Conservation (phyloP, 495 filamentous ascomycete species). For the Podospora bellae-mahoneyi region DNA sequence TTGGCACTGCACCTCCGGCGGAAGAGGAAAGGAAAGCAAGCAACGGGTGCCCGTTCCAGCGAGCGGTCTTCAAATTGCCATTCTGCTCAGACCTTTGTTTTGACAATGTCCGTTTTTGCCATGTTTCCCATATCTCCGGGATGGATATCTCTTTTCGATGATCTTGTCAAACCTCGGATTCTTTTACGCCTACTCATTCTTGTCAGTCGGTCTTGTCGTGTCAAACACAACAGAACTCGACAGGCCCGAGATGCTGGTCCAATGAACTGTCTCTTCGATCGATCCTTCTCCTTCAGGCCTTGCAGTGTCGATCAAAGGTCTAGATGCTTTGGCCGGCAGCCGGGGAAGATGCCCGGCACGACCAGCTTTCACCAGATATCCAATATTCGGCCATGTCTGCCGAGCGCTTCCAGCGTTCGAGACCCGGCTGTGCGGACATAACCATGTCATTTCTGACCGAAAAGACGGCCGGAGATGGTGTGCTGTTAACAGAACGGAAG, state of each 20-base stretch:
- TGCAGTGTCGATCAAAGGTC: not conserved
- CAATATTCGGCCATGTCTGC: not conserved
- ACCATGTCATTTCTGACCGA: not conserved
- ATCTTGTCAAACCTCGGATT: too few species aligned
- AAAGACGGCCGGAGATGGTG: constrained; percentile 4
- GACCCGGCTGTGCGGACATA: not conserved
- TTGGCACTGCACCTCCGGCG: constrained; percentile 4
- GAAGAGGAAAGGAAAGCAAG: constrained; percentile 5
- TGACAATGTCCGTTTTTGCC: not conserved
- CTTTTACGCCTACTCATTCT: too few species aligned
- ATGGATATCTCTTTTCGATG: not conserved
- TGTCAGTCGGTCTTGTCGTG: not conserved
- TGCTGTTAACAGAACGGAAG: not conserved
- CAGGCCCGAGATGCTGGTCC: not conserved
- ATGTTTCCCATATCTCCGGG: not conserved
- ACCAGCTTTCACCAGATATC: not conserved
- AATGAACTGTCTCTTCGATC: not conserved
- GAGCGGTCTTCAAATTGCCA: constrained; percentile 1
- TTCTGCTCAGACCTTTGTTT: not conserved
- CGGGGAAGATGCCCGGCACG: not conserved
- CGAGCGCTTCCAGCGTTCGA: constrained; percentile 1
- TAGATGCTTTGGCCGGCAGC: not conserved
- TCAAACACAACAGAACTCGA: not conserved
- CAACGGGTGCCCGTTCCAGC: constrained; percentile 11
- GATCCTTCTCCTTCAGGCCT: not conserved